Percentiles rank a stretch among this genome's conserved stretches.
Conservation (phyloP, 805 yeast genomes). For the Ogataea glucozyma region DNA sequence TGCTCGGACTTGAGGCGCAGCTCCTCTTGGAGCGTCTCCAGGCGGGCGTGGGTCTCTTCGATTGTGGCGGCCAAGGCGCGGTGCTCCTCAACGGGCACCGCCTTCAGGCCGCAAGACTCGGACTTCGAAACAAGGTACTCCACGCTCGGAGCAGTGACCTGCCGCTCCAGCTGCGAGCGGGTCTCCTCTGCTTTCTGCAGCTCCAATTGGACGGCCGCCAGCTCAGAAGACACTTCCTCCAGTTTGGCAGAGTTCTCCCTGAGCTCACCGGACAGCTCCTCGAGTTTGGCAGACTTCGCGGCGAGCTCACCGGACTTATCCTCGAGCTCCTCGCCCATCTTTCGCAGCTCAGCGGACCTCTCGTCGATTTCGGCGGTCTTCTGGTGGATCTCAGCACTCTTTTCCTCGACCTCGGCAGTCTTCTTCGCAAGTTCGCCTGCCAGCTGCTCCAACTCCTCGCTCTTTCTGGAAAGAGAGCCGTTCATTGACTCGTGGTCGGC, state of each 20-base stretch:
- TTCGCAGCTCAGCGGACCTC: too few species aligned
- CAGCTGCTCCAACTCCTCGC: constrained; percentile 1
- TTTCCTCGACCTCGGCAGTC: too few species aligned
- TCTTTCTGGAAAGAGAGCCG: neutral
- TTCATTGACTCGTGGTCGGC: constrained; percentile 2
- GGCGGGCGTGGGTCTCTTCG: neutral
- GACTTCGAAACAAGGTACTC: constrained; percentile 5
- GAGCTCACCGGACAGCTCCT: too few species aligned
- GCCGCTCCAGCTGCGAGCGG: neutral
- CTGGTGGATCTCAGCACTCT: too few species aligned
- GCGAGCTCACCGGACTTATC: too few species aligned
- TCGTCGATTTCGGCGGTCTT: too few species aligned
- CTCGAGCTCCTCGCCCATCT: too few species aligned
- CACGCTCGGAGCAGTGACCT: neutral
- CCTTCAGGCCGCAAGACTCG: constrained; percentile 3
- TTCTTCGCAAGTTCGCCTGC: too few species aligned
- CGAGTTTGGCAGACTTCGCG: too few species aligned
- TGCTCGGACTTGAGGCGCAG: constrained; percentile 12
- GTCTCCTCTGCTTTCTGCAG: neutral
- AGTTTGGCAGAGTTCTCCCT: too few species aligned
- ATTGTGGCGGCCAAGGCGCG: neutral
- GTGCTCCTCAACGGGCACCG: constrained; percentile 10
- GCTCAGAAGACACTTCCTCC: too few species aligned
- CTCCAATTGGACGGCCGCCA: neutral
- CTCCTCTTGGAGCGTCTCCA: constrained; percentile 4